Conservation (phyloP, 305 asterid species). For the Rubia peregrina region DNA sequence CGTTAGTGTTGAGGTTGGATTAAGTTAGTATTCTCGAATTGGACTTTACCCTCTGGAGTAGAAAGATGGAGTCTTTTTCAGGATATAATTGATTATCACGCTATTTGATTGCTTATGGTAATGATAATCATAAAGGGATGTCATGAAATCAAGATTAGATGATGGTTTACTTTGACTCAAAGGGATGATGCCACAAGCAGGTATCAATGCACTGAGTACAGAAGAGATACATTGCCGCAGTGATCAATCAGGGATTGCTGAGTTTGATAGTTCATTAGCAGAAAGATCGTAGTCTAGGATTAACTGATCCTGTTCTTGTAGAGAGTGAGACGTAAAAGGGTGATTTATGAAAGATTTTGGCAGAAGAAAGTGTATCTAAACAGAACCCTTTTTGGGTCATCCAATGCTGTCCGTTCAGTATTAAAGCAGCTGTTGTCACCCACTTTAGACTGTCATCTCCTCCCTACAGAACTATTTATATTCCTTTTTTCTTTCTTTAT, state of each 20-base stretch:
- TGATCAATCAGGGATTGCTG: not conserved
- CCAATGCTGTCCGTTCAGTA: conserved; percentile 79
- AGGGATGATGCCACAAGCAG: no score
- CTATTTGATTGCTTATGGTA: no score
- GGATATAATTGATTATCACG: not conserved
- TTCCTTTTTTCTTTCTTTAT: no score
- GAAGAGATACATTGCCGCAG: no score
- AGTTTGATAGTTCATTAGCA: not conserved
- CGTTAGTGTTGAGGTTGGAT: not conserved
- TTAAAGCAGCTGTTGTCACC: conserved; percentile 1
- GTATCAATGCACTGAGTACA: no score
- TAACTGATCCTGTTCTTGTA: not conserved
- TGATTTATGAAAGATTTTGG: conserved; percentile 77
- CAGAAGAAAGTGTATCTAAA: conserved; percentile 78
- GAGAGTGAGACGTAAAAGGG: not conserved
- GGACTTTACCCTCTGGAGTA: not conserved
- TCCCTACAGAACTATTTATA: no score
- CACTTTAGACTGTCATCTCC: no score
- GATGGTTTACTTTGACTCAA: not conserved
- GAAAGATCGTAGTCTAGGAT: not conserved
- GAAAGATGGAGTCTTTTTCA: not conserved
- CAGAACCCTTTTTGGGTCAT: conserved; percentile 74
- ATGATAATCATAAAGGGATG: not conserved
- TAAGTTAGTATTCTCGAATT: not conserved
- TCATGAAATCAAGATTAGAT: not conserved